Base-by-base conservation (phyloP, 2,329 filamentous ascomycete species). In the Scleromitrula shiraiana region DNA sequence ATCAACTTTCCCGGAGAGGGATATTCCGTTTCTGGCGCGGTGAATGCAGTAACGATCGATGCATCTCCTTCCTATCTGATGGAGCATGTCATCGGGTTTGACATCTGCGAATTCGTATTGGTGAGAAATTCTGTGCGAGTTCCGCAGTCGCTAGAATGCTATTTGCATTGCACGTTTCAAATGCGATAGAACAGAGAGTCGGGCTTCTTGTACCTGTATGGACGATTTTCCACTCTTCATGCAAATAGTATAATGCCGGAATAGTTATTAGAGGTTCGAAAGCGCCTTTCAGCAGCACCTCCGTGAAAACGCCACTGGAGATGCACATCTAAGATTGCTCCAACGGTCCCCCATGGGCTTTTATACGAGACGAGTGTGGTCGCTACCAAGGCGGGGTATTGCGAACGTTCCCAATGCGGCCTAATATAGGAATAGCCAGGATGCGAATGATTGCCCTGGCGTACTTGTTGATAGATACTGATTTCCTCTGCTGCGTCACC, bases 171-270 rank as follows among this genome's bases (percentile, higher is more conserved):
- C 22, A 40, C 12, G 24, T 26, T 40, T 15, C 17, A 29, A 15
- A 29, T 14, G 19, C 32, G 3, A 27, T 37, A 38, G 23, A 45
- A 38, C n/a, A 45, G 24, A 38, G 30, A 24, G 20, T 29, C 7
- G 26, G 30, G 30, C 10, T 10, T 20, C 41, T 33, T 20, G 20
- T 14, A 64, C 95, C 90, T 50, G 91, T 97, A 68, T 97, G 91
- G 60, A 96, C 95, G 70, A 97, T 96, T 64, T 91, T 90, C 69
- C 91, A 97, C 70, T 97, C 90, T 59, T 90, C 83, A 67, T 97
- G 91, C 36, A 97, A 77, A 65, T 96, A 96, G 68, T 97, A 91
- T 54, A 97, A 75, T 33, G 91, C 91, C 23, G 79, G 46, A 97
- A 75, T 6, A 96, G 89, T 70, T 97, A 91, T 68, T 96, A 96